phyloP scores from a whole-genome alignment of 2,329 filamentous ascomycete genomes.

The Xylariaceae sp. region DNA sequence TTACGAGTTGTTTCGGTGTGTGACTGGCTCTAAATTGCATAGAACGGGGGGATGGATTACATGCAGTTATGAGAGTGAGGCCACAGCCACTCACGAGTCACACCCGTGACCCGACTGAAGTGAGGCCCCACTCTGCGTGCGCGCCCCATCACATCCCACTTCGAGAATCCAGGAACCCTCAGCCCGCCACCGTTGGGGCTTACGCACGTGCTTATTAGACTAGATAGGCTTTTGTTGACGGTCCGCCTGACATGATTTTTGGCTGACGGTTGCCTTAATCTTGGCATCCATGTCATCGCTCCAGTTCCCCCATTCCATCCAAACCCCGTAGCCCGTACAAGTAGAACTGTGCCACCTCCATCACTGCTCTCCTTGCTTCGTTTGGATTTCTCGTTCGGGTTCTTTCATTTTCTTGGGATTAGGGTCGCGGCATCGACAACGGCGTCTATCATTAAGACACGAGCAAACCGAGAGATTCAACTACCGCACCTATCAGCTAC shows the following conservation, averaged over 20 bases:
- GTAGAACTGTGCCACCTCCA: constrained; percentile 4
- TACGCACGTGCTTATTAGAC: too few species aligned
- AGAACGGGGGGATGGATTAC: too few species aligned
- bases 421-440: constrained; percentile 3
- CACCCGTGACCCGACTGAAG: too few species aligned
- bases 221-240: neutral
- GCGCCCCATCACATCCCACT: too few species aligned
- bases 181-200: neutral
- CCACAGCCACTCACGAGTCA: too few species aligned
- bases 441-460: neutral
- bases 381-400: neutral
- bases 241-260: constrained; percentile 17
- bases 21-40: too few species aligned
- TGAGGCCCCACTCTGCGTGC: too few species aligned
- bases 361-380: constrained; percentile 2
- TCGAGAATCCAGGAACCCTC: too few species aligned
- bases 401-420: neutral
- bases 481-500: neutral
- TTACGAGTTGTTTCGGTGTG: too few species aligned
- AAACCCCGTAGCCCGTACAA: neutral
- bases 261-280: constrained; percentile 25
- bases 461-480: neutral
- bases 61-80: too few species aligned
- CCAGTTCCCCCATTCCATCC: neutral
- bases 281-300: constrained; percentile 10